Evolutionary conservation across 1,139 yeast genomes (phyloP).

Genomic region (Chernovozyma sophiae-reginae): DNA sequence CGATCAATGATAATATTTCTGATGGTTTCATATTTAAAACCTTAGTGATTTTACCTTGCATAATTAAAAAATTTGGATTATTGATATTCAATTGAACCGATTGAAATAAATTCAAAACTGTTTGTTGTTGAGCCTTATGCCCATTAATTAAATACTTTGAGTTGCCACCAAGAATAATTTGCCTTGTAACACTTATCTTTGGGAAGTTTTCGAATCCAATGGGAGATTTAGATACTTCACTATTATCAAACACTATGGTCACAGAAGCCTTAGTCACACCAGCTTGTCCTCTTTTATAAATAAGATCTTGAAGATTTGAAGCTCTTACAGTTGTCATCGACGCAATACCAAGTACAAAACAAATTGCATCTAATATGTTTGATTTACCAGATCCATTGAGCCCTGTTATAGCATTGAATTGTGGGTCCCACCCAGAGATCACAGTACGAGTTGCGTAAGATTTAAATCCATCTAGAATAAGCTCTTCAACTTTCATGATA

Average conservation of each 20-base stretch:
- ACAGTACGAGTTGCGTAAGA: slow-evolving; percentile 97
- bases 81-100: slow-evolving; percentile 94
- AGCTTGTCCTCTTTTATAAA: slow-evolving; percentile 95
- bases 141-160: slow-evolving; percentile 93
- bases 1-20: slow-evolving; percentile 85
- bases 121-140: slow-evolving; percentile 92
- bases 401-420: slow-evolving; percentile 97
- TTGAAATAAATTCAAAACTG: slow-evolving; percentile 86
- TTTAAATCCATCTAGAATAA: slow-evolving; percentile 95
- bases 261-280: slow-evolving; percentile 97
- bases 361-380: slow-evolving; percentile 91
- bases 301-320: slow-evolving; percentile 85
- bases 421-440: slow-evolving; percentile 91
- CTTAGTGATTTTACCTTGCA: slow-evolving; percentile 98
- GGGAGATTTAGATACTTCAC: slow-evolving; percentile 72
- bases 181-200: slow-evolving; percentile 89
- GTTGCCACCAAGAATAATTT: slow-evolving; percentile 85
- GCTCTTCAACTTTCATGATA: slow-evolving; percentile 88
- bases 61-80: slow-evolving; percentile 92
- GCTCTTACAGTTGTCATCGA: slow-evolving; percentile 95
- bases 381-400: slow-evolving; percentile 97
- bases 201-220: slow-evolving; percentile 80
- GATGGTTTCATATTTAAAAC: slow-evolving; percentile 94
- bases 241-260: slow-evolving; percentile 88
- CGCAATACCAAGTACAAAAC: slow-evolving; percentile 96